These are phyloP conservation scores for Sarocladiaceae sp. DNA, from an alignment of 2,329 filamentous ascomycete species.

Conservation along the genomic window DNA sequence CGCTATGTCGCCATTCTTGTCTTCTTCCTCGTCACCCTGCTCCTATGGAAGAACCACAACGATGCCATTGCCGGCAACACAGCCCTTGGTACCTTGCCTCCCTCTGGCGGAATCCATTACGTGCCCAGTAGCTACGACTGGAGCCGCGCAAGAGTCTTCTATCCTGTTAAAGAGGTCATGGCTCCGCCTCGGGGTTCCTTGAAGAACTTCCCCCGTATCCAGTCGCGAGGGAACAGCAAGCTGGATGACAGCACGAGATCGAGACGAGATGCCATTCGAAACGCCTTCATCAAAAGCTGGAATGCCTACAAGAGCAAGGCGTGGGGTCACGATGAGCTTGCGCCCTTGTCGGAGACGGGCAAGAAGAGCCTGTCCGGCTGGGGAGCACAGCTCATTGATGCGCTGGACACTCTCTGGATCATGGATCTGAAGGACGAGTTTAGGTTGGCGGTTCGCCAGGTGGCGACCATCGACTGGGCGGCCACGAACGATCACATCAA, in stretches of 20 bases:
- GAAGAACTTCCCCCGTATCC: conserved; percentile 37
- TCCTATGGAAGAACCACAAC: conserved; percentile 18
- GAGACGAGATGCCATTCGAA: conserved; percentile 30
- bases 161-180: conserved; percentile 25
- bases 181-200: conserved; percentile 28
- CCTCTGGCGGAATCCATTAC: conserved; percentile 22
- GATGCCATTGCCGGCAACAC: not conserved
- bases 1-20: conserved; percentile 25
- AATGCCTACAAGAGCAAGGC: conserved; percentile 46
- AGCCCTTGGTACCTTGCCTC: conserved; percentile 9
- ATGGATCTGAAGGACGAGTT: conserved; percentile 54
- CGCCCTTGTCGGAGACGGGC: conserved; percentile 40
- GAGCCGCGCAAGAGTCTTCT: conserved; percentile 24
- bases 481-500: conserved; percentile 41
- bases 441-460: conserved; percentile 37
- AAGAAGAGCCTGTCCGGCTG: conserved; percentile 47
- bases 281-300: conserved; percentile 40
- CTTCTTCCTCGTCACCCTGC: conserved; percentile 20
- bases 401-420: conserved; percentile 53
- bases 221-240: conserved; percentile 26
- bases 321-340: conserved; percentile 51
- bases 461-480: conserved; percentile 50
- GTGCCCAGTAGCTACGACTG: conserved; percentile 32
- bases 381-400: conserved; percentile 53
- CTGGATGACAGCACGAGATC: conserved; percentile 26